These are phyloP conservation scores for Jacaranda mimosifolia DNA, from an alignment of 257 asterid genomes.

Conservation along the genomic window DNA sequence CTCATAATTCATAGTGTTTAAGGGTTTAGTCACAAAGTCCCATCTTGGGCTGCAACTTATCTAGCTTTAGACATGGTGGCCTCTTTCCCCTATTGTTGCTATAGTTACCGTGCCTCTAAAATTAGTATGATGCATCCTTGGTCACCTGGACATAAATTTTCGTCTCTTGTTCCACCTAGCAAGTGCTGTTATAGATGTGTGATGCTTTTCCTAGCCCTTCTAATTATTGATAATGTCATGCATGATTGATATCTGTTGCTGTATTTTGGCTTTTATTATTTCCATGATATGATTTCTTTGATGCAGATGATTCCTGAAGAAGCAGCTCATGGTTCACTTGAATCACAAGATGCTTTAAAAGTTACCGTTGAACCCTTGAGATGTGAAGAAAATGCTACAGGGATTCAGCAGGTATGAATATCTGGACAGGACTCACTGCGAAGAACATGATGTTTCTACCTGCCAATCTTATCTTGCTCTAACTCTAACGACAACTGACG, in stretches of 20 bases:
- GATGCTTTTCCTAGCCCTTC: not conserved
- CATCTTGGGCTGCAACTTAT: slow-evolving; percentile 13
- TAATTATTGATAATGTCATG: slow-evolving; percentile 1
- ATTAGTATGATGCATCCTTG: not conserved
- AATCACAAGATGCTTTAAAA: slow-evolving; percentile 42
- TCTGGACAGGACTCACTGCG: slow-evolving; percentile 12
- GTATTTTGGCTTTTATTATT: slow-evolving; percentile 10
- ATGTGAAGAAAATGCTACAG: slow-evolving; percentile 44
- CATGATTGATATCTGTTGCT: slow-evolving; percentile 7
- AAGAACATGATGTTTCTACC: slow-evolving; percentile 27
- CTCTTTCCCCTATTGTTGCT: not conserved
- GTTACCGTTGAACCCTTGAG: slow-evolving; percentile 41
- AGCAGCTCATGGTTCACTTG: slow-evolving; percentile 46
- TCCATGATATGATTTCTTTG: slow-evolving; percentile 30
- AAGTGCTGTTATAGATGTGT: not conserved
- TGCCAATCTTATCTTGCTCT: slow-evolving; percentile 19
- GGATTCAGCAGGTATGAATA: slow-evolving; percentile 56
- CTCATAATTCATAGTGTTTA: slow-evolving; percentile 7
- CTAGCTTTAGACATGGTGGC: not conserved
- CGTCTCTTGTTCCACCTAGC: slow-evolving; percentile 9
- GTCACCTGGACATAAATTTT: not conserved
- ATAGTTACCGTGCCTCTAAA: slow-evolving; percentile 9
- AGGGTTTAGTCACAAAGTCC: slow-evolving; percentile 15
- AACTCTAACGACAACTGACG: not conserved
- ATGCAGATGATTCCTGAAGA: slow-evolving; percentile 50